A percentile compares a stretch with the other conserved stretches of the same genome.
These are phyloP conservation scores for Lyophyllum semitale DNA, from an alignment of 768 basidiomycete genomes.

Conservation along the genomic window DNA sequence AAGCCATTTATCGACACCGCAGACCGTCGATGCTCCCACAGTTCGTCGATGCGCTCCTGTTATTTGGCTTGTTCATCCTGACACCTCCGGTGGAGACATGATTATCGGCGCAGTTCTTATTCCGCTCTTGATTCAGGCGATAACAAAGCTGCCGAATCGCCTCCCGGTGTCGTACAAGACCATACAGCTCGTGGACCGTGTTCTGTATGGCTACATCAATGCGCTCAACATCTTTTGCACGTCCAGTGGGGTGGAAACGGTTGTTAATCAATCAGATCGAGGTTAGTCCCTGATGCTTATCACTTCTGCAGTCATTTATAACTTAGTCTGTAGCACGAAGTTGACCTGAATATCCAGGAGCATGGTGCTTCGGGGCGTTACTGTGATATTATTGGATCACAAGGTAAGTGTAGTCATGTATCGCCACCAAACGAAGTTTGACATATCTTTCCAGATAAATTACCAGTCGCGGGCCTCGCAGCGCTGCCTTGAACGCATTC, in stretches of 20 bases:
- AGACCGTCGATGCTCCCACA: constrained; percentile 66
- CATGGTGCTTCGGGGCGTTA: constrained; percentile 45
- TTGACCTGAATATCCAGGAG: constrained; percentile 64
- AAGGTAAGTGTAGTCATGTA: constrained; percentile 39
- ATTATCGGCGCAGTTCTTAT: constrained; percentile 93
- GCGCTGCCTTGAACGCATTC: constrained; percentile 88
- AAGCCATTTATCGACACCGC: constrained; percentile 77
- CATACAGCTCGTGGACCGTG: constrained; percentile 89
- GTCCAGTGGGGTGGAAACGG: constrained; percentile 78
- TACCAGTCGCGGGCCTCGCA: constrained; percentile 73
- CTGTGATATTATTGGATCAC: too few relatives aligned
- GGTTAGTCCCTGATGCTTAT: constrained; percentile 49
- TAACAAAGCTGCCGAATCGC: constrained; percentile 70
- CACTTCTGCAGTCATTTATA: not conserved
- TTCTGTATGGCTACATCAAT: constrained; percentile 86
- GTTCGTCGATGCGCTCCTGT: constrained; percentile 82
- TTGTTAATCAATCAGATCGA: constrained; percentile 89
- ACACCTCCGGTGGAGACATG: constrained; percentile 88
- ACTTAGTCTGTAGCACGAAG: constrained; percentile 52
- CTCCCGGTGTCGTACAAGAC: constrained; percentile 83
- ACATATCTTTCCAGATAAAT: constrained; percentile 47
- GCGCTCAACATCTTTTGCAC: constrained; percentile 88
- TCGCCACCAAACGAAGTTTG: not conserved
- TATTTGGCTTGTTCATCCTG: constrained; percentile 85
- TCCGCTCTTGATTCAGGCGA: constrained; percentile 84